Base-by-base conservation (phyloP, 2,329 filamentous ascomycete species). In the Exophiala viscosa region DNA sequence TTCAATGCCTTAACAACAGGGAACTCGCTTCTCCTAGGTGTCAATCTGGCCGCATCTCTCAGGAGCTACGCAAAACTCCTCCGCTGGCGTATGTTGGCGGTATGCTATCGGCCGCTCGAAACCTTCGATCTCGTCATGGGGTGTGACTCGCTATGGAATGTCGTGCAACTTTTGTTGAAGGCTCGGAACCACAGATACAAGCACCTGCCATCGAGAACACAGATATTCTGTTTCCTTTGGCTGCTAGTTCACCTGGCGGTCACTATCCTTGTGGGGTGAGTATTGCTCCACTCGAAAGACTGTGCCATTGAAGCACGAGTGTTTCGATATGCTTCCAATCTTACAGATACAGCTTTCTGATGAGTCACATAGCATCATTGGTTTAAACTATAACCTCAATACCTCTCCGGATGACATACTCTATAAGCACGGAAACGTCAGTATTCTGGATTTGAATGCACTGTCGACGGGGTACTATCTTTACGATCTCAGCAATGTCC, bases 101-200 rank as follows among this genome's bases (percentile, higher is more conserved):
- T 39, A 11, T 47, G 46, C 34, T 57, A 59, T 39, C 50, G 58
- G 20, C 52, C 58, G 5, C 45, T 60, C 4, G 50, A 59, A 43
- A 54, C 53, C 8, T 60, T 60, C 40, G 58, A 60, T 45, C 56
- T 60, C 8, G 52, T 61, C 40, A 52, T 61, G 59, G 54, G 57
- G 10, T 59, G 57, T 31, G 54, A 60, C 28, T 55, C 52, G 33
- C 45, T 55, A 13, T 41, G 58, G 17, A 61, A 60, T 28, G 57
- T 60, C 17, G 34, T 58, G 20, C 46, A 52, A 44, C 57, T 61
- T 14, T 38, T 61, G 5, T 56, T 39, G 41, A 58, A 50, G 33
- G 59, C 50, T 9, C 40, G 39, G 42, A 56, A 58, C 23, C 17
- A 38, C 33, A 35, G 38, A 23, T 43, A 39, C 33, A 43, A 42